These are phyloP conservation scores for Ajuga chamaepitys DNA, from an alignment of 257 asterid genomes.

Conservation along the genomic window DNA sequence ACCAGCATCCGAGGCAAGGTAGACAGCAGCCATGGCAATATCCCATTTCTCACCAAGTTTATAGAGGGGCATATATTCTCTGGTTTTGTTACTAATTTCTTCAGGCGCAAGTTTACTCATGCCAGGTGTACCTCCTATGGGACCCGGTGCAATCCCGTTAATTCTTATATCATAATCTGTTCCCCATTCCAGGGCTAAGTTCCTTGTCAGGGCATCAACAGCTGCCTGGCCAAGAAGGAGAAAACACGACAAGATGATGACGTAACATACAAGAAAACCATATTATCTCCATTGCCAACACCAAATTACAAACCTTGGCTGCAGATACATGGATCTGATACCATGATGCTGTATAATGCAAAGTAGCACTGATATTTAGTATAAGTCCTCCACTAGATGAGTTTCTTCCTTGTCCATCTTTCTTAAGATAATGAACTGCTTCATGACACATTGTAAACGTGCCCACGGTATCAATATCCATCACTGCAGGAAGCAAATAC, in stretches of 20 bases:
- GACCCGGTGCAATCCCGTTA: constrained; percentile 90
- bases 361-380: constrained; percentile 80
- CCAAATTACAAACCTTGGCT: constrained; percentile 60
- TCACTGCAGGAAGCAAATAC: constrained; percentile 33
- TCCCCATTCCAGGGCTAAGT: constrained; percentile 91
- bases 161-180: constrained; percentile 75
- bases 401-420: constrained; percentile 53
- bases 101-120: constrained; percentile 62
- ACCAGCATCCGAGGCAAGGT: constrained; percentile 88
- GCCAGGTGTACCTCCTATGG: constrained; percentile 74
- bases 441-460: constrained; percentile 93
- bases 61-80: constrained; percentile 47
- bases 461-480: constrained; percentile 92
- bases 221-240: constrained; percentile 52
- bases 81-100: constrained; percentile 39
- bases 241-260: not conserved
- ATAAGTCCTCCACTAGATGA: constrained; percentile 68
- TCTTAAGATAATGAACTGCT: constrained; percentile 62
- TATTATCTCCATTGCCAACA: not conserved
- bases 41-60: constrained; percentile 88
- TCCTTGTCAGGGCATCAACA: constrained; percentile 73
- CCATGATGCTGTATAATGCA: constrained; percentile 89
- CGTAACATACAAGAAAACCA: not conserved
- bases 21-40: constrained; percentile 86
- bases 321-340: constrained; percentile 91